Conservation (phyloP, 2,329 filamentous ascomycete species). For the Thielaviopsis musarum region DNA sequence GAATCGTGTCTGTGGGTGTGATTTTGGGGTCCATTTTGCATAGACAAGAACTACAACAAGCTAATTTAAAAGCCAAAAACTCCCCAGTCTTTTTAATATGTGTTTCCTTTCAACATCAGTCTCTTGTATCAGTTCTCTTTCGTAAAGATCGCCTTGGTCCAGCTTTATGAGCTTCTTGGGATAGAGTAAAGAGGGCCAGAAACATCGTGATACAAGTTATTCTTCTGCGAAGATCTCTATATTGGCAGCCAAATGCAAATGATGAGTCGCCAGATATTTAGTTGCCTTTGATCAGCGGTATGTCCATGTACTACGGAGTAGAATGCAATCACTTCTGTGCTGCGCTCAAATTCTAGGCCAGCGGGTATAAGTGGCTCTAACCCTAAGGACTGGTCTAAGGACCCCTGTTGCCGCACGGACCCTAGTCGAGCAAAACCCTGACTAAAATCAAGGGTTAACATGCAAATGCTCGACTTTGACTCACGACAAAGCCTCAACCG, state of each 20-base stretch:
- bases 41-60: too few relatives aligned
- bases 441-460: too few relatives aligned
- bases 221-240: neutral
- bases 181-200: neutral
- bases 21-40: neutral
- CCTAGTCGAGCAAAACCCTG: too few relatives aligned
- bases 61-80: neutral
- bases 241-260: too few relatives aligned
- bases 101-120: neutral
- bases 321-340: neutral
- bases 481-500: neutral
- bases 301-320: neutral
- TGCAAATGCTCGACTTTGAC: too few relatives aligned
- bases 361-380: too few relatives aligned
- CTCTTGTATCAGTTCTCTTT: neutral
- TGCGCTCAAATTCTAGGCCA: too few relatives aligned
- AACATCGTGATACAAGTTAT: neutral
- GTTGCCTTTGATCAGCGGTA: too few relatives aligned
- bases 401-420: too few relatives aligned
- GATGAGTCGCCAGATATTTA: too few relatives aligned
- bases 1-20: neutral
- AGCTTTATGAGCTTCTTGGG: neutral
- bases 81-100: neutral
- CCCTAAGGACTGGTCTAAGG: too few relatives aligned
- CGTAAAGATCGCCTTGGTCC: neutral